A percentile compares a stretch with the other conserved stretches of the same genome.
Conservation (phyloP, 2,329 filamentous ascomycete genomes). For the Aspergillus clavatus region DNA sequence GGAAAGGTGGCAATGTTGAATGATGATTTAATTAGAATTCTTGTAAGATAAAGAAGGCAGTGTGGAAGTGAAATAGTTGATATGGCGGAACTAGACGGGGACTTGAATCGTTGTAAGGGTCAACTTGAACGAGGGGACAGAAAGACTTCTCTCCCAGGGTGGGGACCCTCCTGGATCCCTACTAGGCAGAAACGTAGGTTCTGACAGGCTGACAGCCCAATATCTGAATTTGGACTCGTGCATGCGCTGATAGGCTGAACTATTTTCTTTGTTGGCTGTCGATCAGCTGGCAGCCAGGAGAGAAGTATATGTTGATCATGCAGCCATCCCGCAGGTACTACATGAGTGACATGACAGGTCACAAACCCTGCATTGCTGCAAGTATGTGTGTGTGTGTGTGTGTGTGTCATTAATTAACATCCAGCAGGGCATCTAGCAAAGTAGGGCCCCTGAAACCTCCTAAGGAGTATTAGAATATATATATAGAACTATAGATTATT, state of each 20-base stretch:
- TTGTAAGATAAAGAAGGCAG: constrained; percentile 1
- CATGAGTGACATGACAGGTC: too few species aligned
- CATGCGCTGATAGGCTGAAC: constrained; percentile 5
- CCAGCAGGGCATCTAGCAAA: too few species aligned
- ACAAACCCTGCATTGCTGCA: too few species aligned
- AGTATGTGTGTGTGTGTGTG: too few species aligned
- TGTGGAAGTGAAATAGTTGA: constrained; percentile 1
- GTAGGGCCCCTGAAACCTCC: too few species aligned
- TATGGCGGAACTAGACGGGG: not conserved
- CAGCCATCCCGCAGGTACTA: not conserved
- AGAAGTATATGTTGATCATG: constrained; percentile 4
- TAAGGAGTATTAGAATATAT: too few species aligned
- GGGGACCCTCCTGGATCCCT: constrained; percentile 1
- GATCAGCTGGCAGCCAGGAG: constrained; percentile 6
- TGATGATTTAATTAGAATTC: constrained; percentile 5
- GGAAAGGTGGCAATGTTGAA: constrained; percentile 2
- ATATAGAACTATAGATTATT: too few species aligned
- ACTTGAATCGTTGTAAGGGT: constrained; percentile 2
- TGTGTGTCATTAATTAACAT: too few species aligned
- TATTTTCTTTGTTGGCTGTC: constrained; percentile 4
- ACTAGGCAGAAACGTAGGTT: constrained; percentile 6
- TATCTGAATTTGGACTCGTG: constrained; percentile 5
- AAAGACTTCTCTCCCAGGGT: constrained; percentile 1
- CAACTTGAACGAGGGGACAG: not conserved
- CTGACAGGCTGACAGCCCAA: constrained; percentile 5